These are phyloP conservation scores for Herpetomonas samuelpessoai DNA, from an alignment of 208 protist species.

Conservation along the genomic window DNA sequence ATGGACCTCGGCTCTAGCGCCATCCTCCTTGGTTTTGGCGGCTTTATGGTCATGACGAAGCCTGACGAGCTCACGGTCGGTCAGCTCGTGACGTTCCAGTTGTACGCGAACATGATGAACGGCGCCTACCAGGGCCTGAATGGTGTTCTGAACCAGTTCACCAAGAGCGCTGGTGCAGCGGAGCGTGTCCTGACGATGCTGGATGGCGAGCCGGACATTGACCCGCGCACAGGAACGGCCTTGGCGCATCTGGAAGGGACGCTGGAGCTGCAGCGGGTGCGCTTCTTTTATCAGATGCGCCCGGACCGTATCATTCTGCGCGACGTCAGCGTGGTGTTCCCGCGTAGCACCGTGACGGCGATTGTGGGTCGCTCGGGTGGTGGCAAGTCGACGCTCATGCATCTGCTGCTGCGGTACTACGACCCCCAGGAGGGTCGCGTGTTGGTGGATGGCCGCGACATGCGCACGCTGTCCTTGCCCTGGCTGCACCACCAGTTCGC, in stretches of 20 bases:
- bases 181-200: conserved; percentile 50
- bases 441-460: conserved; percentile 26
- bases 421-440: conserved; percentile 58
- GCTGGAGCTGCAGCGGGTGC: conserved; percentile 15
- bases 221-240: conserved; percentile 16
- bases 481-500: conserved; percentile 66
- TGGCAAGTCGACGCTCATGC: conserved; percentile 56
- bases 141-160: conserved; percentile 37
- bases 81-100: conserved; percentile 53
- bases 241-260: conserved; percentile 15
- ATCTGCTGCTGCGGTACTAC: conserved; percentile 43
- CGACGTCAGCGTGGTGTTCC: conserved; percentile 22
- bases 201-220: conserved; percentile 30
- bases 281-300: conserved; percentile 26
- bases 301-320: conserved; percentile 22
- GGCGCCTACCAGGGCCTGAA: conserved; percentile 36
- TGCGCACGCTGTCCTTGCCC: conserved; percentile 27
- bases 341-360: conserved; percentile 22
- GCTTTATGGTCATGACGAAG: conserved; percentile 41
- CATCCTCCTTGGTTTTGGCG: conserved; percentile 43
- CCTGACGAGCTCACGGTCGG: conserved; percentile 41
- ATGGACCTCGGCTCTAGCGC: conserved; percentile 34
- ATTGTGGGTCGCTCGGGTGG: conserved; percentile 51
- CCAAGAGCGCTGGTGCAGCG: conserved; percentile 42
- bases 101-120: conserved; percentile 54